These are phyloP conservation scores for Trametopsis cervina DNA, from an alignment of 768 basidiomycete genomes.

Conservation along the genomic window DNA sequence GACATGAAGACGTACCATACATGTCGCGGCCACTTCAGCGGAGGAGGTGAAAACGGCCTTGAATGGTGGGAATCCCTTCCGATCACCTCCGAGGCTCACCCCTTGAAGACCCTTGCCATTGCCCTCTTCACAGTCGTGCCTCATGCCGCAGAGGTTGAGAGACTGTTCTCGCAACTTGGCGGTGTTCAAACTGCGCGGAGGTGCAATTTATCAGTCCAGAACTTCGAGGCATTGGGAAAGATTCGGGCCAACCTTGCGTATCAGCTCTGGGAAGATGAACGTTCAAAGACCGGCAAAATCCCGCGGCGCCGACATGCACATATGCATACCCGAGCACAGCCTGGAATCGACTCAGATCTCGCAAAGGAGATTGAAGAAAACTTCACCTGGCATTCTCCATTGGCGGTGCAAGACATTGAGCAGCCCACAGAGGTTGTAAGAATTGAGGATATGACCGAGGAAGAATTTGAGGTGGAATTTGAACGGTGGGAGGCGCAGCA, in stretches of 20 bases:
- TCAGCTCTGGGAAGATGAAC: constrained; percentile 10
- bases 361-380: constrained; percentile 1
- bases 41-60: constrained; percentile 15
- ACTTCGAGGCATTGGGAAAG: constrained; percentile 14
- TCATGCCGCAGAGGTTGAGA: constrained; percentile 24
- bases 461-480: constrained; percentile 2
- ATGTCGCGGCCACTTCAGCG: constrained; percentile 19
- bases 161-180: constrained; percentile 19
- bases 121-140: constrained; percentile 22
- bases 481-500: background rate
- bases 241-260: constrained; percentile 13
- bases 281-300: constrained; percentile 10
- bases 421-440: background rate
- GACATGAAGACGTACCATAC: constrained; percentile 23
- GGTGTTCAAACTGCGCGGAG: constrained; percentile 16
- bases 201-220: constrained; percentile 15
- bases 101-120: constrained; percentile 17
- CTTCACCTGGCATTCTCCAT: background rate
- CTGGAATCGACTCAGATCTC: constrained; percentile 13
- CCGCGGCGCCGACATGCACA: constrained; percentile 14
- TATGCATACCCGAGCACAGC: constrained; percentile 16
- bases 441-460: background rate
- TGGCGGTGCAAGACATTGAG: too few species aligned
- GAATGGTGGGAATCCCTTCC: constrained; percentile 24
- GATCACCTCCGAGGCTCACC: constrained; percentile 6